Percentiles rank a stretch among this genome's conserved stretches.
phyloP scores from a whole-genome alignment of 2,329 filamentous ascomycete genomes.

The Niveomyces coronatus region DNA sequence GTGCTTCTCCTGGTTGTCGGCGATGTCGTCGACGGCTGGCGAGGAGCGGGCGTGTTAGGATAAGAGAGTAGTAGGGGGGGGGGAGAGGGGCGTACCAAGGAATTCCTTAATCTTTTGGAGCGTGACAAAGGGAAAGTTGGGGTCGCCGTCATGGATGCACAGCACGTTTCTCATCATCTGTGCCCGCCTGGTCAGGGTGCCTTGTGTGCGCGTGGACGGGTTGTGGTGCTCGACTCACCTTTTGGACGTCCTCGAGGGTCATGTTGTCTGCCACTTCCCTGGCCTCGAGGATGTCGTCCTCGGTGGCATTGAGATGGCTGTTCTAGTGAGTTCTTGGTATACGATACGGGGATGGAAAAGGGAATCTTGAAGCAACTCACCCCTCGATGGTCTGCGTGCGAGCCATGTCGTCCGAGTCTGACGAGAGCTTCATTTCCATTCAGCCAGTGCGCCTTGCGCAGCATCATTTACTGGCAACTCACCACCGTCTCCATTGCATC shows the following conservation, averaged over 20 bases:
- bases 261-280: slow-evolving; percentile 17
- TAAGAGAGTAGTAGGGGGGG: no score
- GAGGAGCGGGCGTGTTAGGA: neutral
- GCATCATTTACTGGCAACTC: neutral
- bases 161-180: slow-evolving; percentile 28
- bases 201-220: neutral
- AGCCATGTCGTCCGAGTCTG: slow-evolving; percentile 1
- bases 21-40: slow-evolving; percentile 13
- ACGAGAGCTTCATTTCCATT: neutral
- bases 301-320: slow-evolving; percentile 18
- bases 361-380: neutral
- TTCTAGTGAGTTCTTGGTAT: neutral
- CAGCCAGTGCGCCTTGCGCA: neutral
- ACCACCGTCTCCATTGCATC: slow-evolving; percentile 1
- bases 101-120: slow-evolving; percentile 29
- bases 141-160: slow-evolving; percentile 30
- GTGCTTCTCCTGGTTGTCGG: slow-evolving; percentile 20
- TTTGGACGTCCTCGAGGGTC: slow-evolving; percentile 16
- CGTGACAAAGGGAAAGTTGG: slow-evolving; percentile 32
- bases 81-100: slow-evolving; percentile 15
- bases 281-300: slow-evolving; percentile 21
- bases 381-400: slow-evolving; percentile 7
- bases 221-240: neutral
- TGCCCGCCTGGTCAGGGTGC: slow-evolving; percentile 1
- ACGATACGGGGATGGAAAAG: neutral